Conservation (phyloP, 352 stramenopile species). For the Phytopythium ostracodes region DNA sequence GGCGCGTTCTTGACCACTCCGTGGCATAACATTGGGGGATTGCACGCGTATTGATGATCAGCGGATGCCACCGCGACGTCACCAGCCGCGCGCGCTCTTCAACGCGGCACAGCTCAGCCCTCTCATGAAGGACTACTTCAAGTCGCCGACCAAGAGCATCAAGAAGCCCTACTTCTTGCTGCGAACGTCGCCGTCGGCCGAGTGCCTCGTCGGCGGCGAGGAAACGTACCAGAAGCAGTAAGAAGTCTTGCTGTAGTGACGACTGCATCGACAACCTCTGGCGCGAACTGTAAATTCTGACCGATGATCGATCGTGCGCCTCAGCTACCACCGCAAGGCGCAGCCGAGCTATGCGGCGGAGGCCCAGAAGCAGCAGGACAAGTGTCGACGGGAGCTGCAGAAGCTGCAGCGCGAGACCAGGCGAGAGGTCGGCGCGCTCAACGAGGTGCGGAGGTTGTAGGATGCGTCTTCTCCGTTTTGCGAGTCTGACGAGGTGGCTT, state of each 20-base stretch:
- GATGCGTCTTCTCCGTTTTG: not conserved
- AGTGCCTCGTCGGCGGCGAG: conserved; percentile 72
- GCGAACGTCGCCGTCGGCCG: conserved; percentile 63
- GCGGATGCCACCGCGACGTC: conserved; percentile 28
- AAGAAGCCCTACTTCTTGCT: conserved; percentile 73
- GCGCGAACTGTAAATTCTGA: not conserved
- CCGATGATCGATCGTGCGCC: not conserved
- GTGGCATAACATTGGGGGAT: not conserved
- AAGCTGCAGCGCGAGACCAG: conserved; percentile 49
- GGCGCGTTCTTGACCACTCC: not conserved
- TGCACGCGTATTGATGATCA: conserved; percentile 1
- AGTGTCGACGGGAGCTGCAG: conserved; percentile 53
- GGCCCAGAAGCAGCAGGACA: conserved; percentile 46
- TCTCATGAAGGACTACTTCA: conserved; percentile 76
- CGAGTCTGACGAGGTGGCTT: not conserved
- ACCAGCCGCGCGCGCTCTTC: conserved; percentile 69
- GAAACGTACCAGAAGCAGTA: conserved; percentile 82
- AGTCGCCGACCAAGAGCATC: conserved; percentile 42
- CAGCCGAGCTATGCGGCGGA: conserved; percentile 43
- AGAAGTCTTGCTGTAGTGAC: not conserved
- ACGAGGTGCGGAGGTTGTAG: conserved; percentile 29
- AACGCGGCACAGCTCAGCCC: conserved; percentile 78
- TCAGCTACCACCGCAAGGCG: conserved; percentile 43
- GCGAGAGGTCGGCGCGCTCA: conserved; percentile 51
- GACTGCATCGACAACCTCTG: no score